These are phyloP conservation scores for Pulveroboletus frians DNA, from an alignment of 768 basidiomycete genomes.

Conservation along the genomic window DNA sequence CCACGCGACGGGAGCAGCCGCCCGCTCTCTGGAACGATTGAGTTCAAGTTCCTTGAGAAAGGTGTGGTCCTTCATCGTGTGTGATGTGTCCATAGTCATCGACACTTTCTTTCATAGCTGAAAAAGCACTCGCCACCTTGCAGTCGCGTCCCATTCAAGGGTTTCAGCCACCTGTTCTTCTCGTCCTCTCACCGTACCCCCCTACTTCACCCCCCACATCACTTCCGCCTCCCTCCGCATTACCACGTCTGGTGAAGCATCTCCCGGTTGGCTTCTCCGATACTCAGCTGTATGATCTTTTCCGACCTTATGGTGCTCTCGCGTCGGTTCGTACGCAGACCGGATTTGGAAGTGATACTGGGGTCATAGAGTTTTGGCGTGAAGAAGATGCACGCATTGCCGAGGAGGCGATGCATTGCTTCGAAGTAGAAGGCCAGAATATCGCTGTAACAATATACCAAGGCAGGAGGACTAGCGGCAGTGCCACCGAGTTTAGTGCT, in stretches of 20 bases:
- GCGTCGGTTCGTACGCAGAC: conserved; percentile 72
- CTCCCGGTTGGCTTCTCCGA: conserved; percentile 67
- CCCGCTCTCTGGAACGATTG: conserved; percentile 66
- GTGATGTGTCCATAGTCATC: conserved; percentile 4
- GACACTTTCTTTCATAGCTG: conserved; percentile 44
- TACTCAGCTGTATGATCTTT: conserved; percentile 75
- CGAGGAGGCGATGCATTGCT: conserved; percentile 78
- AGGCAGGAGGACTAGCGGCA: conserved; percentile 51
- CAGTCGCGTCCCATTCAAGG: conserved; percentile 70
- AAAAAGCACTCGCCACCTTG: conserved; percentile 82
- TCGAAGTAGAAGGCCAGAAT: conserved; percentile 78
- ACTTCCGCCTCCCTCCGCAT: conserved; percentile 69
- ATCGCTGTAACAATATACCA: conserved; percentile 80
- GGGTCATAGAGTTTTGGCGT: conserved; percentile 80
- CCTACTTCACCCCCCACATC: conserved; percentile 71
- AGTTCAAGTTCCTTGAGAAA: conserved; percentile 78
- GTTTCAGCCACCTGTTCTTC: conserved; percentile 49
- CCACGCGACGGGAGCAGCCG: conserved; percentile 50
- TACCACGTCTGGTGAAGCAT: conserved; percentile 80
- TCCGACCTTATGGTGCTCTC: conserved; percentile 78
- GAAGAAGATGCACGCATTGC: conserved; percentile 79
- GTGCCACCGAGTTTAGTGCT: conserved; percentile 61
- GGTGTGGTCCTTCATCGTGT: conserved; percentile 42
- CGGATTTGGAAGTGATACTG: conserved; percentile 72
- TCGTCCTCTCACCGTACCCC: conserved; percentile 79